These are phyloP conservation scores for Rutstroemia sp. DNA, from an alignment of 2,329 filamentous ascomycete genomes.

Conservation along the genomic window DNA sequence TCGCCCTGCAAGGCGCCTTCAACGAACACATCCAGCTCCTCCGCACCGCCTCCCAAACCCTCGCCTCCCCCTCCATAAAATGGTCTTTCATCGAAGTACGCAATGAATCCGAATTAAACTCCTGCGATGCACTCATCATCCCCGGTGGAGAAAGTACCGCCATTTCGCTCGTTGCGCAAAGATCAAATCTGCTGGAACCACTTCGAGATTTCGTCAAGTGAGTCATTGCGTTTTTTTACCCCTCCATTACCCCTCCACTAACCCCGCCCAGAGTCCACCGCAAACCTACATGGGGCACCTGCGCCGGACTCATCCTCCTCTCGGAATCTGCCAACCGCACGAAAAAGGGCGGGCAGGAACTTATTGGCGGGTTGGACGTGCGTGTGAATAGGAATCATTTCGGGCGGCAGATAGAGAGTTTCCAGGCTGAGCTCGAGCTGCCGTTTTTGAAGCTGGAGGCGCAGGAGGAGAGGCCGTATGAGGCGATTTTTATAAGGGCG, in stretches of 20 bases:
- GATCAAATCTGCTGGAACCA: constrained; percentile 75
- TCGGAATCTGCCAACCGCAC: constrained; percentile 81
- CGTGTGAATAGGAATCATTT: constrained; percentile 93
- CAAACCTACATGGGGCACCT: constrained; percentile 91
- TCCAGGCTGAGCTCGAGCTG: constrained; percentile 67
- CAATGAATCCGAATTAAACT: constrained; percentile 59
- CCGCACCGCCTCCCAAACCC: constrained; percentile 52
- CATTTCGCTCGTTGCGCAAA: constrained; percentile 78
- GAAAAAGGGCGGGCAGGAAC: constrained; percentile 84
- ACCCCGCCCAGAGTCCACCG: constrained; percentile 50
- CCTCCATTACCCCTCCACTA: neutral
- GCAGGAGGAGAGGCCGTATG: constrained; percentile 46
- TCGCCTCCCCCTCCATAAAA: constrained; percentile 28
- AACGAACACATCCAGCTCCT: constrained; percentile 78
- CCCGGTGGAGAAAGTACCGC: constrained; percentile 94
- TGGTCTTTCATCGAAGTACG: constrained; percentile 66
- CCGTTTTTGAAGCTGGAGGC: constrained; percentile 51
- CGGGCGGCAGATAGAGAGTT: constrained; percentile 86
- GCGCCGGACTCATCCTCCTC: constrained; percentile 86
- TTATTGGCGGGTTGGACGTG: constrained; percentile 87
- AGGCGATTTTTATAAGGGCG: constrained; percentile 86
- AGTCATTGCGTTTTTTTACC: constrained; percentile 26
- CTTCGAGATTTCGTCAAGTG: constrained; percentile 87
- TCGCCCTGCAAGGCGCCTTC: constrained; percentile 87
- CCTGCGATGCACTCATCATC: constrained; percentile 78